Base-by-base conservation (phyloP, 202 grass and related monocot species). In the Schoenoplectus triqueter region DNA sequence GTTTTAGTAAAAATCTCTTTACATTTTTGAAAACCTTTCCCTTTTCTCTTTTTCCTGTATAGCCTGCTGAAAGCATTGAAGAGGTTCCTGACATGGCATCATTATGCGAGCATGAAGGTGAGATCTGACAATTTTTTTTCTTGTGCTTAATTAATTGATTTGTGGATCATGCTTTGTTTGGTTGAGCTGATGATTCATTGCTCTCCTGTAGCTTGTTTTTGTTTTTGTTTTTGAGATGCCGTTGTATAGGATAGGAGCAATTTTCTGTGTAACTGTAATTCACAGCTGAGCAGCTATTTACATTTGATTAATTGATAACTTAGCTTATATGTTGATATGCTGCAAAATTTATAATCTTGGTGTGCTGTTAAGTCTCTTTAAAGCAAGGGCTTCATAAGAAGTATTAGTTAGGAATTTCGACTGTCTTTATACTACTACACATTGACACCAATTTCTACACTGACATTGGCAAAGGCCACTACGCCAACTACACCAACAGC, bases 61-160 rank as follows among this genome's bases (percentile, higher is more conserved):
- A 97, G 95, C 95, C 92, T 81, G 75, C 84, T 62, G 86, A 86
- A 91, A 85, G 18, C 83, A 93, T 98, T n/a, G 92, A 95, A 89
- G 89, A 89, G 72, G 95, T 98, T 85, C 92, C 95, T 67, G 92
- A 92, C 73, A 84, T 93, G 49, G 45, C 82, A 70, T 86, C 84
- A 86, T 78, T 87, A n/a, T 39, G 85, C 49, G 31, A 42, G 80
- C 69, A 81, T 72, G 60, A 86, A 83, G 40, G 78, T 47, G 76
- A 59, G n/a, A 72, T 31, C 4, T 55, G 78, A 54, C 48, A 86
- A 73, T 82, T 68, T 31, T 66, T 66, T 82, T 67, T 14, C 45
- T 13, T 52, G 48, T 66, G 13, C 46, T 22, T 19, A 47, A 40
- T 67, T 7, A 46, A 67, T 66, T 41, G 22, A 77, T 13, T 15